phyloP scores from a whole-genome alignment of 176 grass and related monocot genomes.

The Avena atlantica region DNA sequence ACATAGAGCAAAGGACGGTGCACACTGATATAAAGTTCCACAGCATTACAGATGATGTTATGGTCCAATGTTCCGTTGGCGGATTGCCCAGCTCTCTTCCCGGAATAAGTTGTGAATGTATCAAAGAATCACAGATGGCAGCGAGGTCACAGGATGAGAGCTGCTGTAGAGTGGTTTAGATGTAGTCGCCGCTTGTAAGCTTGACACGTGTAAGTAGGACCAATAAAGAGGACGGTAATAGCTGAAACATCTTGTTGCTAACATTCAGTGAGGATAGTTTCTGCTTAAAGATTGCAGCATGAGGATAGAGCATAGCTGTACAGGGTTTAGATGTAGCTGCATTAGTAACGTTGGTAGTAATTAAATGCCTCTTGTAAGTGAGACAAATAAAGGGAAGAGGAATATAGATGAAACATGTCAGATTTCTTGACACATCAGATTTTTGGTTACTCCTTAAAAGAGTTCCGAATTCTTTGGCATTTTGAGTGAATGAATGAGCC shows the following conservation, averaged over 20 bases:
- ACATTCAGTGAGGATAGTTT: background rate
- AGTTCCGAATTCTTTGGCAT: background rate
- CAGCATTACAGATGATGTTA: background rate
- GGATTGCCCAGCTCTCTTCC: background rate
- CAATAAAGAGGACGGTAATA: background rate
- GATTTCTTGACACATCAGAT: background rate
- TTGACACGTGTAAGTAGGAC: constrained; percentile 5
- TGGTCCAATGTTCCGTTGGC: constrained; percentile 3
- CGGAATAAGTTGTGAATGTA: background rate
- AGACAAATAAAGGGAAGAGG: background rate
- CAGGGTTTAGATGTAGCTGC: constrained; percentile 1
- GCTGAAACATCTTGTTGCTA: background rate
- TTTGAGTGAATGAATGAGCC: background rate
- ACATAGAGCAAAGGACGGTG: constrained; percentile 30
- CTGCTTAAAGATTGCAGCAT: background rate
- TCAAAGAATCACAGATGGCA: background rate
- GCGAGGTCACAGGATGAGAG: background rate
- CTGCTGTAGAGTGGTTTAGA: constrained; percentile 7
- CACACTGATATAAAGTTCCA: constrained; percentile 17
- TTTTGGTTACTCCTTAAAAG: background rate
- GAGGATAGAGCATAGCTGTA: background rate
- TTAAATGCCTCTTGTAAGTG: background rate
- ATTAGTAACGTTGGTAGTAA: background rate
- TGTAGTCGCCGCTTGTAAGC: constrained; percentile 3
- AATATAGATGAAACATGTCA: background rate